phyloP scores from a whole-genome alignment of 2,329 filamentous ascomycete genomes.

The Leptoxyphium fumago region DNA sequence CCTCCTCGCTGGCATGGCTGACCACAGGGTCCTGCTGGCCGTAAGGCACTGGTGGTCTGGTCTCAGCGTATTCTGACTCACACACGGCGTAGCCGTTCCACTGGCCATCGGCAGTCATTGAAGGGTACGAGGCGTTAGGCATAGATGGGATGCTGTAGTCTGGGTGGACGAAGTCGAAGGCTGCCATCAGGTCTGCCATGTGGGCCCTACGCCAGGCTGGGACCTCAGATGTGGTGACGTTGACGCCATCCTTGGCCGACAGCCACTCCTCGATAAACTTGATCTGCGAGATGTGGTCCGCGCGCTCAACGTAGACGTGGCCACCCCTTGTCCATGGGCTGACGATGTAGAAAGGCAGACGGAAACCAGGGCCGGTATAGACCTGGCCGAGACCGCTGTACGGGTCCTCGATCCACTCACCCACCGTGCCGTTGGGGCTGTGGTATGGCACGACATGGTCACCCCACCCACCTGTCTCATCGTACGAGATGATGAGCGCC shows the following conservation, averaged over 20 bases:
- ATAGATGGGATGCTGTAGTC: slow-evolving; percentile 35
- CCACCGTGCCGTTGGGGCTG: slow-evolving; percentile 33
- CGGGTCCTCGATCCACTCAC: slow-evolving; percentile 39
- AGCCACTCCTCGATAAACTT: slow-evolving; percentile 40
- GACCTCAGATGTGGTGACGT: slow-evolving; percentile 29
- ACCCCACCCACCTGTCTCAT: slow-evolving; percentile 40
- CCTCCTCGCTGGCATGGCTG: slow-evolving; percentile 33
- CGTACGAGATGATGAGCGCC: slow-evolving; percentile 36
- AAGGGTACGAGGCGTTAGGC: slow-evolving; percentile 30
- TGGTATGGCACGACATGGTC: slow-evolving; percentile 41
- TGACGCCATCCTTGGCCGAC: slow-evolving; percentile 25
- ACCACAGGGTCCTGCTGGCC: slow-evolving; percentile 24
- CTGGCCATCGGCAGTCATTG: slow-evolving; percentile 26
- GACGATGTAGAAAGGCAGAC: slow-evolving; percentile 41
- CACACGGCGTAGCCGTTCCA: slow-evolving; percentile 34
- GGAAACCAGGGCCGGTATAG: slow-evolving; percentile 32
- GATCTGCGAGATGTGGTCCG: slow-evolving; percentile 42
- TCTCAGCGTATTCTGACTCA: slow-evolving; percentile 23
- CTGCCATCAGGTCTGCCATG: slow-evolving; percentile 35
- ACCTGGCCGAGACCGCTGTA: slow-evolving; percentile 25
- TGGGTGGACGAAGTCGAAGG: slow-evolving; percentile 32
- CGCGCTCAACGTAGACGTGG: slow-evolving; percentile 39
- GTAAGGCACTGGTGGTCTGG: slow-evolving; percentile 34
- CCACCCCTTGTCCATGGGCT: slow-evolving; percentile 41
- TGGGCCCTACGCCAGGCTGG: slow-evolving; percentile 32